Conservation (phyloP, 192 early-diverging fungal species). For the Coemansia reversa region DNA sequence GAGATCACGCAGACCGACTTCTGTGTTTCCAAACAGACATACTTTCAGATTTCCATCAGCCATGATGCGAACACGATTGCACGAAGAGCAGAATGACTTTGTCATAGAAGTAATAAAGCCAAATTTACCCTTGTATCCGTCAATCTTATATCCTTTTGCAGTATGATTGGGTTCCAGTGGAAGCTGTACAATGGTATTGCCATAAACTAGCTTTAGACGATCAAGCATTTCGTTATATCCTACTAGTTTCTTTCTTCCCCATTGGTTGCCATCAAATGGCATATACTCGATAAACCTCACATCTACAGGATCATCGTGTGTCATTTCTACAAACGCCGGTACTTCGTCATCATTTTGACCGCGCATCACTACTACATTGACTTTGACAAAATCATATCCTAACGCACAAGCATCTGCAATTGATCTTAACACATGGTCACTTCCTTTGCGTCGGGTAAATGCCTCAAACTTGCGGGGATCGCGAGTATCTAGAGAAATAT, state of each 20-base stretch:
- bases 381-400: conserved; percentile 75
- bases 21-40: conserved; percentile 91
- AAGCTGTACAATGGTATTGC: conserved; percentile 59
- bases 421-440: conserved; percentile 73
- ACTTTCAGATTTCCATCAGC: conserved; percentile 95
- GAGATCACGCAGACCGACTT: conserved; percentile 81
- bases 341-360: conserved; percentile 85
- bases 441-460: conserved; percentile 83
- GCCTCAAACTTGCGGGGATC: conserved; percentile 85
- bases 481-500: conserved; percentile 90
- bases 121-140: conserved; percentile 82
- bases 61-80: conserved; percentile 88
- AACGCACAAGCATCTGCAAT: conserved; percentile 68
- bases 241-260: conserved; percentile 81
- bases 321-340: conserved; percentile 80
- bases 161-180: conserved; percentile 84
- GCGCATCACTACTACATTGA: conserved; percentile 93
- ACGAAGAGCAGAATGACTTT: conserved; percentile 93
- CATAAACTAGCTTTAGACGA: conserved; percentile 58
- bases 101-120: conserved; percentile 99
- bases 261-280: conserved; percentile 97
- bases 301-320: conserved; percentile 68
- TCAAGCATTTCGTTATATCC: conserved; percentile 78
- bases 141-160: conserved; percentile 65
- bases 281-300: conserved; percentile 98